Base-by-base conservation (phyloP, 768 basidiomycete genomes). In the Jaapia argillacea region DNA sequence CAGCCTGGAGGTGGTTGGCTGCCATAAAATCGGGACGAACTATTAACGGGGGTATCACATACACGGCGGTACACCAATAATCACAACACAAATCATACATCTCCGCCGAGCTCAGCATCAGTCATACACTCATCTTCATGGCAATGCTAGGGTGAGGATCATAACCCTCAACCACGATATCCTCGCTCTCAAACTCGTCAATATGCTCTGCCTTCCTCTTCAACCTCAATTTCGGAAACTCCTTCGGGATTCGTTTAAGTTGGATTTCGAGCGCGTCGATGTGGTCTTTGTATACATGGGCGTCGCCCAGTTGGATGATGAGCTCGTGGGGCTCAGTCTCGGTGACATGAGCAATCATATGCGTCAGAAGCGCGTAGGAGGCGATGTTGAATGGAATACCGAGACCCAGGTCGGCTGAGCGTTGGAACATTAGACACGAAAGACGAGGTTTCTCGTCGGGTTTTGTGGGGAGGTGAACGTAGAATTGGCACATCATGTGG, bases 361-460 rank as follows among this genome's bases (percentile, higher is more conserved):
- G 92, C 0, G 93, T 96, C 43, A 99, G 78, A 18, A 99, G 76
- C 4, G 96, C 87, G 62, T 98, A 99, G 0, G 96, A 98, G 10
- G 94, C 96, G 62, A 99, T 98, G 63, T 99, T 99, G 76, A 99
- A 99, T 0, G 94, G 94, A 40, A 99, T 88, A 2, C 94, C 94
- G 28, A 99, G 86, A 1, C 94, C 94, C 5, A 97, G 76, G 59
- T 99, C 94, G 14, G 93, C 93, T 10, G 94, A 97, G 38, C 96
- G 87, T 57, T 98, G 94, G 67, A 83, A 97, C 91, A 98, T 92
- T 36, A 94, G 72, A 61, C 93, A 97, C 6, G 90, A 93, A 14
- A 98, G 81, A 45, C 75, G 75, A 6, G 82, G 83, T 50, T 77
- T 81, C 14, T 60, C 53, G 20, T 51, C 31, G 1, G 77, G 70